These are phyloP conservation scores for Lactuca sativa DNA, from an alignment of 129 eudicot genomes.

Conservation along the genomic window DNA sequence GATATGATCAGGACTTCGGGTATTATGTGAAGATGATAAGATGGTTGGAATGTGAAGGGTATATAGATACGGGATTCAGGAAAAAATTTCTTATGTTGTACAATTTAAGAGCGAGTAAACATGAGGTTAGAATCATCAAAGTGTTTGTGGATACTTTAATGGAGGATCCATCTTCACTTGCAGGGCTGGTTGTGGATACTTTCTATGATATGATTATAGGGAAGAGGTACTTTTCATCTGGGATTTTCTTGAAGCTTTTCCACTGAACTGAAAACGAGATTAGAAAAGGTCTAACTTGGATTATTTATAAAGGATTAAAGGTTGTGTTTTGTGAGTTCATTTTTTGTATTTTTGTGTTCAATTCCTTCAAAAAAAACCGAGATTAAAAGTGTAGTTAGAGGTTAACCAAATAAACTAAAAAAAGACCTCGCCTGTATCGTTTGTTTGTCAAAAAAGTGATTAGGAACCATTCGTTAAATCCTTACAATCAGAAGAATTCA, in stretches of 20 bases:
- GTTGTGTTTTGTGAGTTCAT: too few relatives aligned
- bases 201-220: slow-evolving; percentile 69
- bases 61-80: slow-evolving; percentile 67
- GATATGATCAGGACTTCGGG: slow-evolving; percentile 63
- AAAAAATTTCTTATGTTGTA: slow-evolving; percentile 88
- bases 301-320: slow-evolving; percentile 9
- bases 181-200: slow-evolving; percentile 77
- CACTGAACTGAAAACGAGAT: slow-evolving; percentile 34
- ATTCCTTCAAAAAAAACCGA: too few relatives aligned
- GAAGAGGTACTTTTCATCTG: slow-evolving; percentile 51
- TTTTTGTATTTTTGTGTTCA: too few relatives aligned
- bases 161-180: slow-evolving; percentile 78
- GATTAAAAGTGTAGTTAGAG: too few relatives aligned
- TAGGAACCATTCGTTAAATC: too few relatives aligned
- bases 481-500: too few relatives aligned
- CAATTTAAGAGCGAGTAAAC: slow-evolving; percentile 73
- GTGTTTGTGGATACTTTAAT: slow-evolving; percentile 81
- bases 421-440: too few relatives aligned
- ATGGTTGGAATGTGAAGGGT: slow-evolving; percentile 80
- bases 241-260: slow-evolving; percentile 39
- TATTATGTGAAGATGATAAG: slow-evolving; percentile 81
- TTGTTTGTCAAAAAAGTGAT: too few relatives aligned
- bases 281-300: slow-evolving; percentile 27
- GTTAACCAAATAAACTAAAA: too few relatives aligned
- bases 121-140: slow-evolving; percentile 67